Evolutionary conservation across 73 alveolate genomes (phyloP).

Genomic region (Uronychia binucleata): DNA sequence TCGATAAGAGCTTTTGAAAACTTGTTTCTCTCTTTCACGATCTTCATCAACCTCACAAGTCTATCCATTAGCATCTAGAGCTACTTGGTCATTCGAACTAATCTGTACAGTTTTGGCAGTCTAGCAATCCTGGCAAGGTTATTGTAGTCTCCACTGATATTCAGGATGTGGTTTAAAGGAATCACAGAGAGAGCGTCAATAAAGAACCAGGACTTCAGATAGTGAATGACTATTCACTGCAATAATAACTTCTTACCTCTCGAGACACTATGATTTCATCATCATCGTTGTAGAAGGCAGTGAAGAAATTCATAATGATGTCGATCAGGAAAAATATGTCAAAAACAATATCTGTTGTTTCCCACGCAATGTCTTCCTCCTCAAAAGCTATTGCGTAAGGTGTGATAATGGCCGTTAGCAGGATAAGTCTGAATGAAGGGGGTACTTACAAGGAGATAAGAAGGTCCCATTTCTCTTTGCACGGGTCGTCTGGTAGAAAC

Average conservation of each 20-base stretch:
- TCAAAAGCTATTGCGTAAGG: slow-evolving; percentile 77
- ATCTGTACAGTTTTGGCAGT: slow-evolving; percentile 69
- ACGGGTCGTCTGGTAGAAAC: slow-evolving; percentile 77
- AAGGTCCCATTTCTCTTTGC: slow-evolving; percentile 69
- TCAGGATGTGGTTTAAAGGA: slow-evolving; percentile 28
- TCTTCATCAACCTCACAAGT: slow-evolving; percentile 57
- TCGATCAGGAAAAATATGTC: slow-evolving; percentile 61
- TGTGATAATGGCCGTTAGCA: slow-evolving; percentile 34
- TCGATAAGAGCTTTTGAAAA: slow-evolving; percentile 39
- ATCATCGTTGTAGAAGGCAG: slow-evolving; percentile 70
- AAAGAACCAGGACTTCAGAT: slow-evolving; percentile 71
- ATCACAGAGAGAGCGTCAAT: slow-evolving; percentile 61
- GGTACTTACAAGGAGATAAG: background rate
- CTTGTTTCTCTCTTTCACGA: slow-evolving; percentile 79
- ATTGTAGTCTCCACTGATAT: slow-evolving; percentile 22
- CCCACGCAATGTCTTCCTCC: slow-evolving; percentile 44
- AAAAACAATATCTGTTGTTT: slow-evolving; percentile 44
- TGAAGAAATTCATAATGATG: slow-evolving; percentile 63
- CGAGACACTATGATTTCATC: slow-evolving; percentile 56
- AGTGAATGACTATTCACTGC: slow-evolving; percentile 50
- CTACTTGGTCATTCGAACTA: slow-evolving; percentile 55
- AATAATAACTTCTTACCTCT: slow-evolving; percentile 6
- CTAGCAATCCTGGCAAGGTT: slow-evolving; percentile 64
- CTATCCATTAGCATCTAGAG: slow-evolving; percentile 53
- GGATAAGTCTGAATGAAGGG: slow-evolving; percentile 10